Evolutionary conservation across 768 basidiomycete species (phyloP), one percentile per base, ranked within the genome.

Genomic region (Hydnum rufescens): DNA sequence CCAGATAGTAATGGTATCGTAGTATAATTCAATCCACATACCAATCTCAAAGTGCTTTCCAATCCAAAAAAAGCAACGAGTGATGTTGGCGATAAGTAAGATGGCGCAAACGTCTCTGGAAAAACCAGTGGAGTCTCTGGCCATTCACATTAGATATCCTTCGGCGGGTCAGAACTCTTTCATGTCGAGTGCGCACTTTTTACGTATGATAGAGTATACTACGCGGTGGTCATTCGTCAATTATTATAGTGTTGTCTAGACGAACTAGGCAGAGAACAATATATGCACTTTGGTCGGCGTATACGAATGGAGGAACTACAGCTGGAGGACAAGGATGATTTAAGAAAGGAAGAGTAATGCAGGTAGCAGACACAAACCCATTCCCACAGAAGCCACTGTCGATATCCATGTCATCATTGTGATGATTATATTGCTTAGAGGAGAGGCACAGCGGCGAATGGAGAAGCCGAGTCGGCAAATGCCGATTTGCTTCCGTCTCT

Each of bases 61-160:
- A 32, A 89, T 66, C 86, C 86, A 89, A 66, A 88, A 89, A 70
- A 87, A 89, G 64, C 86, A 89, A 60, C 86, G 73, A 25, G 81
- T 80, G 51, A 88, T 85, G 64, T 89, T 89, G 30, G 57, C 54
- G 65, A 67, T 64, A 55, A 84, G 54, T 77, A 89, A 66, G 54
- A 89, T 87, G 4, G 81, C 86, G 60, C 84, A 87, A 51, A 88
- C 77, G 61, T 89, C 86, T 60, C 76, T 74, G 52, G 86, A 87
- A 62, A 89, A 89, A 2, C 86, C 86, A 36, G 81, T 81, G 3
- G 85, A 73, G 58, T 88, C 82, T 65, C 86, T 88, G 51, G 42
- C 36, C 47, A 54, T n/a, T n/a, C n/a, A n/a, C n/a, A 29, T 29
- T 49, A 50, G 26, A 56, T 32, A 32, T 13, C 36, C 51, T 23